Conservation (phyloP, 768 basidiomycete species). For the Russula virescens region DNA sequence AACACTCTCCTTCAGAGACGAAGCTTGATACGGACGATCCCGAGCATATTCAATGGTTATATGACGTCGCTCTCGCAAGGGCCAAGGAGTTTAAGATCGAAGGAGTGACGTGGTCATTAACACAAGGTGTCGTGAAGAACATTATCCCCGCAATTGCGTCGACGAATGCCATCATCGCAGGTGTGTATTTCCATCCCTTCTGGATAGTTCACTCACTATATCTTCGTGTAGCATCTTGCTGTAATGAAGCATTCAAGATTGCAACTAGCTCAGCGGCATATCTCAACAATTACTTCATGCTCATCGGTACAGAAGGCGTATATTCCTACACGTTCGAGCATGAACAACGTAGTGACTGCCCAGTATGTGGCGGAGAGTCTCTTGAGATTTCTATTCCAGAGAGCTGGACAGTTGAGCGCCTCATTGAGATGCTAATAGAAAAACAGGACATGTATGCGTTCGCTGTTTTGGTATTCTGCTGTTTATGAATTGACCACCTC, state of each 20-base stretch:
- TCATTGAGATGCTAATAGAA: conserved; percentile 85
- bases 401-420: conserved; percentile 74
- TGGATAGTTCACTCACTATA: neutral
- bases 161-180: conserved; percentile 97
- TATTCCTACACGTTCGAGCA: conserved; percentile 98
- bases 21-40: conserved; percentile 98
- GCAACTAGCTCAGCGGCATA: conserved; percentile 92
- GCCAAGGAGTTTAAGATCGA: conserved; percentile 96
- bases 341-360: conserved; percentile 88
- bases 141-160: conserved; percentile 99
- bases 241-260: conserved; percentile 99
- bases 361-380: conserved; percentile 92
- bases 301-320: conserved; percentile 92
- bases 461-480: neutral
- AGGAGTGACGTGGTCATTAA: conserved; percentile 95
- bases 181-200: conserved; percentile 36
- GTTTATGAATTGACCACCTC: neutral
- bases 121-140: conserved; percentile 98
- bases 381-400: conserved; percentile 64
- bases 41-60: conserved; percentile 94
- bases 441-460: conserved; percentile 80
- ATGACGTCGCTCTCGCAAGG: conserved; percentile 68
- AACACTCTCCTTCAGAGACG: conserved; percentile 53
- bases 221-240: conserved; percentile 70
- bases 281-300: conserved; percentile 97